Conservation (phyloP, 495 filamentous ascomycete genomes). For the Aspergillus egyptiacus region DNA sequence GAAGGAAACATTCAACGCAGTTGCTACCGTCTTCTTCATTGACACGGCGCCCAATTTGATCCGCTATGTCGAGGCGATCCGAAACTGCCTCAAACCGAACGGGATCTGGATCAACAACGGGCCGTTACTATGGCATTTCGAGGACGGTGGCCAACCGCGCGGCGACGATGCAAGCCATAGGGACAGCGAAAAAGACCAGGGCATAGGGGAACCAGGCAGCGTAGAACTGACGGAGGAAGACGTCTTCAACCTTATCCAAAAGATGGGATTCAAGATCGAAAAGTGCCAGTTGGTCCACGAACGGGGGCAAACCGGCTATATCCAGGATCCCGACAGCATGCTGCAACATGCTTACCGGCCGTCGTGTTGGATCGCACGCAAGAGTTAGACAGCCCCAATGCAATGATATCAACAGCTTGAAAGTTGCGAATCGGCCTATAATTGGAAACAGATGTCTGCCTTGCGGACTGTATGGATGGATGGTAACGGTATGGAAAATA, state of each 20-base stretch:
- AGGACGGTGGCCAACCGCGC: slow-evolving; percentile 44
- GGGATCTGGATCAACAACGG: slow-evolving; percentile 88
- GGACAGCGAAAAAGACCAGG: slow-evolving; percentile 25
- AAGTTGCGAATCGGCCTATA: neutral
- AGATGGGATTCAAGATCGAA: slow-evolving; percentile 71
- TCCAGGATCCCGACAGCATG: slow-evolving; percentile 79
- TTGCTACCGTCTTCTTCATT: slow-evolving; percentile 89
- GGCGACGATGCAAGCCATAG: slow-evolving; percentile 11
- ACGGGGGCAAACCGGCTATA: slow-evolving; percentile 65
- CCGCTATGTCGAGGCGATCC: slow-evolving; percentile 76
- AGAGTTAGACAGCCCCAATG: slow-evolving; percentile 26
- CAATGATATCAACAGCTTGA: neutral
- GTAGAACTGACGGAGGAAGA: slow-evolving; percentile 88
- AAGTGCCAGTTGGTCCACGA: slow-evolving; percentile 35
- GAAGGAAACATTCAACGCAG: slow-evolving; percentile 63
- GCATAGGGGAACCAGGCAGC: slow-evolving; percentile 72
- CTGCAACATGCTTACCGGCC: slow-evolving; percentile 71
- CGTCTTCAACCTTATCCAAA: slow-evolving; percentile 66
- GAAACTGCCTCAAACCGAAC: slow-evolving; percentile 66
- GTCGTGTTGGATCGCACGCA: slow-evolving; percentile 79
- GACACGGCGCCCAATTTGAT: slow-evolving; percentile 94
- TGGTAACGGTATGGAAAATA: slow-evolving; percentile 3
- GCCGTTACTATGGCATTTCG: slow-evolving; percentile 87
- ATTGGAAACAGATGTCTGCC: slow-evolving; percentile 13
- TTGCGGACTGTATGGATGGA: slow-evolving; percentile 12